These are phyloP conservation scores for Cadophora gregata DNA, from an alignment of 2,329 filamentous ascomycete species.

Conservation along the genomic window DNA sequence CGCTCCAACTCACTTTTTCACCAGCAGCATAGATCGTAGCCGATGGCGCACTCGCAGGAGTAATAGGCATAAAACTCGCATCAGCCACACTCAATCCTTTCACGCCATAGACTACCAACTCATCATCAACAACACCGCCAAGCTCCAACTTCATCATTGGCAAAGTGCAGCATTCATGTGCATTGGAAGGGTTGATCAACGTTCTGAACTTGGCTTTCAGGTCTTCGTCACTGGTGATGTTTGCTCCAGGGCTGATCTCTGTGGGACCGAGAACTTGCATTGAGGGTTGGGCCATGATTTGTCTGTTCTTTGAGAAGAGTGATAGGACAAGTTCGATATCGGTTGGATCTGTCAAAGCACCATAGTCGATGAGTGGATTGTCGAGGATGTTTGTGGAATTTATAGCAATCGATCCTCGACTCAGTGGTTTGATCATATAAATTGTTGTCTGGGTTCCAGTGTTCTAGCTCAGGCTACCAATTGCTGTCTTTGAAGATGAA, in stretches of 20 bases:
- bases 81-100: constrained; percentile 49
- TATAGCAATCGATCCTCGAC: constrained; percentile 45
- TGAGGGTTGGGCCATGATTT: constrained; percentile 41
- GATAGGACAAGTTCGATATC: constrained; percentile 44
- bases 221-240: constrained; percentile 72
- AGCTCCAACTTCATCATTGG: constrained; percentile 36
- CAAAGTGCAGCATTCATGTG: constrained; percentile 46
- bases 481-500: background rate
- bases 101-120: constrained; percentile 46
- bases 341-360: constrained; percentile 46
- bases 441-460: constrained; percentile 26
- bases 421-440: constrained; percentile 41
- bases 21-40: constrained; percentile 33
- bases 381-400: constrained; percentile 37
- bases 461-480: constrained; percentile 27
- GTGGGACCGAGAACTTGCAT: constrained; percentile 44
- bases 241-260: constrained; percentile 52
- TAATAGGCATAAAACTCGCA: constrained; percentile 44
- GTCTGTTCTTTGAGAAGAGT: constrained; percentile 24
- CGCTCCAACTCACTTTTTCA: too few species aligned
- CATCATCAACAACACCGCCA: constrained; percentile 46
- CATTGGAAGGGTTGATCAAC: constrained; percentile 63
- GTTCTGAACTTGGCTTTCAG: constrained; percentile 74
- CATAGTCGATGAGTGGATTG: constrained; percentile 45
- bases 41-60: constrained; percentile 25